Conservation (phyloP, 176 grass and related monocot species). For the Stipa capillata region DNA sequence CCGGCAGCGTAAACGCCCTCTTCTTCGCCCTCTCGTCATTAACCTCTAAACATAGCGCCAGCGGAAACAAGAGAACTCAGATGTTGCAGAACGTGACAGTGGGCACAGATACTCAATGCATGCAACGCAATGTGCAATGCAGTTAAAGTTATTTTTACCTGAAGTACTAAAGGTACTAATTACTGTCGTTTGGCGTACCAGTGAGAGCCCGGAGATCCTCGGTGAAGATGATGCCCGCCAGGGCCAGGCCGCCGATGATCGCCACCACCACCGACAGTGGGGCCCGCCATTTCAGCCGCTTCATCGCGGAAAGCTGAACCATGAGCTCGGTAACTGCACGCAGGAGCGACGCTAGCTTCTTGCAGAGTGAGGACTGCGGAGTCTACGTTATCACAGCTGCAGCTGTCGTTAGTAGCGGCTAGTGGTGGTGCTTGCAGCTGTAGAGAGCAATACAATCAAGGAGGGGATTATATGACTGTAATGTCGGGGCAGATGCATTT, state of each 20-base stretch:
- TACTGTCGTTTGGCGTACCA: constrained; percentile 29
- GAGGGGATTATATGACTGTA: neutral
- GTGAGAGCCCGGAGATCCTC: constrained; percentile 62
- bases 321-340: neutral
- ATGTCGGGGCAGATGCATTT: neutral
- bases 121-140: neutral
- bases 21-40: neutral
- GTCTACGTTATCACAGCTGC: neutral
- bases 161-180: neutral
- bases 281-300: constrained; percentile 35
- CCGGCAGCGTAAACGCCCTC: neutral
- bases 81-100: neutral
- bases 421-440: neutral
- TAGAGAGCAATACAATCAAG: constrained; percentile 2
- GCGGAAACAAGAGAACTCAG: neutral
- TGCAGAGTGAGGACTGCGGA: neutral
- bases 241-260: constrained; percentile 52
- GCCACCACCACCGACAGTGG: constrained; percentile 52
- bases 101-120: neutral
- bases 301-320: constrained; percentile 24
- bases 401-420: neutral
- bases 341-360: neutral
- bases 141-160: neutral
- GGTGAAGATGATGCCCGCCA: constrained; percentile 61
- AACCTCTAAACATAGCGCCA: constrained; percentile 9